Evolutionary conservation across 495 filamentous ascomycete genomes (phyloP), one percentile per base, ranked within the genome.

Genomic region (Usnea hakonensis): DNA sequence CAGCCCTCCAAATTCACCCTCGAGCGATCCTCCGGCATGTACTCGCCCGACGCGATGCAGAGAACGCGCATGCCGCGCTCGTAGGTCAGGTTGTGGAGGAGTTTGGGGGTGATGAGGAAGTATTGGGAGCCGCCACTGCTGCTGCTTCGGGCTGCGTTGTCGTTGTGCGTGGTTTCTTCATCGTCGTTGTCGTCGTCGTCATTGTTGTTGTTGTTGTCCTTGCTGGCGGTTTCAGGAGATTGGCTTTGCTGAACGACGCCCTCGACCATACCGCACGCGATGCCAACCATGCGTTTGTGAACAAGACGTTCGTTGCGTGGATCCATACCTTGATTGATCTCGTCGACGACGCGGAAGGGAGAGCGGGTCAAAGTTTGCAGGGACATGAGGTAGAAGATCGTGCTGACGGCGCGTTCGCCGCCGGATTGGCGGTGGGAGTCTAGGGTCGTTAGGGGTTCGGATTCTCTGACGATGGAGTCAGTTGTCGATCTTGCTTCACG

Each of bases 291-390:
- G 57, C 95, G 87, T 68, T 90, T 90, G 74, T 99, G 94, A 16
- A 97, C 95, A 81, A 97, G 91, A 48, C 94, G 85, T 76, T 98
- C 94, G 74, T 98, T 98, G 50, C 95, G 85, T 28, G 95, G 93
- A 74, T 98, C 94, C 94, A 98, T 98, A 64, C 94, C 94, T 77
- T 98, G 94, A 69, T 98, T 98, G 77, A 98, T 98, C 75, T 98
- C 94, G 76, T 98, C 94, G 59, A 99, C 94, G 44, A 97, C 94
- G 58, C 94, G 91, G 86, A 99, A 99, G n/a, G 94, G 94, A 3
- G 90, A 89, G 65, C 90, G 90, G 5, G 94, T 92, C 66, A 97
- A 86, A 21, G 89, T 88, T 73, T 99, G 94, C 11, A 99, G 82
- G 2, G 95, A 90, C 93, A 99, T 97, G 64, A 99, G 90, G 74